Percentiles rank a stretch among this genome's conserved stretches.
Conservation (phyloP, 192 early-diverging fungal species). For the Coemansia sp. region DNA sequence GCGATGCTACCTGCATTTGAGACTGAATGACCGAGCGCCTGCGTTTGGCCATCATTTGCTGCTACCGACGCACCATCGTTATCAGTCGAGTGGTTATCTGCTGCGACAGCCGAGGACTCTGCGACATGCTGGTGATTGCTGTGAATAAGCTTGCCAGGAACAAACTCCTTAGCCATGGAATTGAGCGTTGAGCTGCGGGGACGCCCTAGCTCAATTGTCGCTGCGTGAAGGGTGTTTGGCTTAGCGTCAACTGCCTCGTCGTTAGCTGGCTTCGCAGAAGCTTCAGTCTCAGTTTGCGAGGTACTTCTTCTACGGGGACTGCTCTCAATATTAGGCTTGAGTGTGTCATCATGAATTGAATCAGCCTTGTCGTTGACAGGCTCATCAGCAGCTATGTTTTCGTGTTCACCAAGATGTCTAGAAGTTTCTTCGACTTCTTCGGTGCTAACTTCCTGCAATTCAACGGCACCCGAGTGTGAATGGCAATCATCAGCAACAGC, state of each 20-base stretch:
- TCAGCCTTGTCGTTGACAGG: no score
- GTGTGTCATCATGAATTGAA: no score
- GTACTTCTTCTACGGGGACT: no score
- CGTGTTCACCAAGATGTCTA: no score
- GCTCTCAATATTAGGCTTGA: no score
- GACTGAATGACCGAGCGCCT: slow-evolving; percentile 7
- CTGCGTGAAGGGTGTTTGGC: not conserved
- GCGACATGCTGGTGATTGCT: not conserved
- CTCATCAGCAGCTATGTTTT: no score
- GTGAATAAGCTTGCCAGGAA: slow-evolving; percentile 11
- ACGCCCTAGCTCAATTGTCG: slow-evolving; percentile 1
- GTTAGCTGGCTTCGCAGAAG: not conserved
- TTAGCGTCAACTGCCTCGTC: not conserved
- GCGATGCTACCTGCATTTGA: not conserved
- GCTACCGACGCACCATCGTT: not conserved
- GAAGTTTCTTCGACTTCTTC: no score
- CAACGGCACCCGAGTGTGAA: no score
- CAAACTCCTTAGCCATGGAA: slow-evolving; percentile 35
- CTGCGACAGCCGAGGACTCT: not conserved
- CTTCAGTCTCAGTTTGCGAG: no score
- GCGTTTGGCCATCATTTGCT: slow-evolving; percentile 1
- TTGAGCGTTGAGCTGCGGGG: slow-evolving; percentile 38
- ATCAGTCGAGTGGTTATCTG: not conserved
- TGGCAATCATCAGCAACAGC: not conserved
- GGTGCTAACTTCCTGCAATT: no score